Evolutionary conservation across 352 stramenopile species (phyloP).

Genomic region (Elongisporangium undulatum): DNA sequence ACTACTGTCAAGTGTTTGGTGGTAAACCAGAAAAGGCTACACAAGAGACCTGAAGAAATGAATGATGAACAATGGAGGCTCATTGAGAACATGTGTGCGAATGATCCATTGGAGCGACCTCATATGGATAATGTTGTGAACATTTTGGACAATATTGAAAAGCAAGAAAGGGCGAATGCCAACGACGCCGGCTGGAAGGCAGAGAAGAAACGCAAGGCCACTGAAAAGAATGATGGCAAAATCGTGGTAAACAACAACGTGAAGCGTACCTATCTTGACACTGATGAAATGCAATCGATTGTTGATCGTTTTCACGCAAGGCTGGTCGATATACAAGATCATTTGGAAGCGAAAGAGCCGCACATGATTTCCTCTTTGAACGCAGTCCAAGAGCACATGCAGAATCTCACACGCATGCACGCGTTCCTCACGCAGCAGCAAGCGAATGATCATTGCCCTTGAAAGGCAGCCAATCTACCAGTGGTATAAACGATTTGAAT

Average conservation of each 20-base stretch:
- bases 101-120: neutral
- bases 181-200: neutral
- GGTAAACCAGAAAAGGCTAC: neutral
- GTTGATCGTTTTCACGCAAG: neutral
- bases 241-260: neutral
- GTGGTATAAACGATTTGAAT: no score
- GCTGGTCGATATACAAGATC: neutral
- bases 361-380: neutral
- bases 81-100: neutral
- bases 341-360: neutral
- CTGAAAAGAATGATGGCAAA: neutral
- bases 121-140: neutral
- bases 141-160: neutral
- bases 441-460: neutral
- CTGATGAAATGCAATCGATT: neutral
- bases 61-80: conserved; percentile 1
- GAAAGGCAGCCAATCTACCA: no score
- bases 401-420: neutral
- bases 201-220: neutral
- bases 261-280: neutral
- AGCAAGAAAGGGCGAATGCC: neutral
- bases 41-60: neutral
- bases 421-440: neutral
- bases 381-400: neutral
- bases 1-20: neutral